Percentiles rank a stretch among this genome's conserved stretches.
These are phyloP conservation scores for Sutorius australiensis DNA, from an alignment of 768 basidiomycete genomes.

Conservation along the genomic window DNA sequence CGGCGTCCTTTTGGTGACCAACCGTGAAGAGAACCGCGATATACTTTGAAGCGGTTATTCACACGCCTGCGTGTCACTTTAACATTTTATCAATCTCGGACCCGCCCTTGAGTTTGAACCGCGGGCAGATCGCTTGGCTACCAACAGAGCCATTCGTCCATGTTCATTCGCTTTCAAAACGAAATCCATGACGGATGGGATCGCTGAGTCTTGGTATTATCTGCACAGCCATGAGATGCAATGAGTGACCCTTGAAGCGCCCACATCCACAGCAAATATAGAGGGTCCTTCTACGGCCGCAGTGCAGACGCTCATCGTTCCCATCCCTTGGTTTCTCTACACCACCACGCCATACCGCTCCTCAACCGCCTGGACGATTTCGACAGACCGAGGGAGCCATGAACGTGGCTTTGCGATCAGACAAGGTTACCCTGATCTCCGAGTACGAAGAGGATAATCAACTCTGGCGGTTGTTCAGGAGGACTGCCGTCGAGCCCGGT, in stretches of 20 bases:
- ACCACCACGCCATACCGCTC: background rate
- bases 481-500: constrained; percentile 25
- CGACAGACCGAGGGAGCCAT: background rate
- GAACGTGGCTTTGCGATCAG: constrained; percentile 9
- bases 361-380: background rate
- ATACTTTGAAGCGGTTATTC: background rate
- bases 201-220: background rate
- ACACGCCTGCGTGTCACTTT: background rate
- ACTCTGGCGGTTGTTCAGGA: constrained; percentile 24
- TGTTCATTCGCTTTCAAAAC: background rate
- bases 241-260: constrained; percentile 7
- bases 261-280: constrained; percentile 13
- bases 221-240: background rate
- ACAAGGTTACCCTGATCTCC: constrained; percentile 11
- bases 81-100: background rate
- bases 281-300: constrained; percentile 10
- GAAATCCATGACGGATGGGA: background rate
- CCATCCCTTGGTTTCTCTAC: background rate
- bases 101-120: background rate
- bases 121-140: background rate
- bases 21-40: background rate
- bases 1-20: background rate
- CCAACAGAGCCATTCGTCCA: background rate
- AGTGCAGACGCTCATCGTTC: constrained; percentile 5
- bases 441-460: background rate